Conservation (phyloP, 192 early-diverging fungal species). For the Gigaspora rosea region DNA sequence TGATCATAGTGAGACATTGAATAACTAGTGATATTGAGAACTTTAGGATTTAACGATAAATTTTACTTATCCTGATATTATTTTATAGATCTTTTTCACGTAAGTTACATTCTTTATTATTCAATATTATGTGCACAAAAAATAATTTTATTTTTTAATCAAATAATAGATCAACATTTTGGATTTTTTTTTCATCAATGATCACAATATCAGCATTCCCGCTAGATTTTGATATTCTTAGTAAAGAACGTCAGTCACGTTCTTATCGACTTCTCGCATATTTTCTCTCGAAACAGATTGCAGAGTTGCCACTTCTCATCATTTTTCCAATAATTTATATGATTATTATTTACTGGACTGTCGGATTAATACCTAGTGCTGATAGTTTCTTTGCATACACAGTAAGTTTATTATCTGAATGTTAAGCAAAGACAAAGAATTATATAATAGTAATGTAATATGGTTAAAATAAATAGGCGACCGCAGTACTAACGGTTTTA, state of each 20-base stretch:
- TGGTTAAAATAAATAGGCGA: not conserved
- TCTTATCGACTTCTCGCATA: constrained; percentile 22
- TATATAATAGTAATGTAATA: not conserved
- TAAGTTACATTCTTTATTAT: not conserved
- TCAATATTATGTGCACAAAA: not conserved
- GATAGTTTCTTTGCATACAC: not conserved
- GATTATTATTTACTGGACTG: constrained; percentile 7
- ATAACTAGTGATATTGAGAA: too few relatives aligned
- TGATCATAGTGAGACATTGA: too few relatives aligned
- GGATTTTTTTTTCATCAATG: constrained; percentile 17
- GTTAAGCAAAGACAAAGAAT: not conserved
- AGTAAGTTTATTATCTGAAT: not conserved
- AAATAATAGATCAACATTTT: constrained; percentile 2
- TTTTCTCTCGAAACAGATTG: constrained; percentile 6
- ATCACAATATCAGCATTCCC: constrained; percentile 1
- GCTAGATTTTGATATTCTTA: constrained; percentile 3
- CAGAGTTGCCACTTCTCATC: constrained; percentile 1
- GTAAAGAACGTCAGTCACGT: constrained; percentile 29
- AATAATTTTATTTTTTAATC: too few relatives aligned
- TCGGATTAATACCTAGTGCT: not conserved
- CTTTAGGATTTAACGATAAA: too few relatives aligned
- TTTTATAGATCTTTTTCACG: not conserved
- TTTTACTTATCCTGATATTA: too few relatives aligned
- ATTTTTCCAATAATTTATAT: not conserved
- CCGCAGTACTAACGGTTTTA: not conserved